Base-by-base conservation (phyloP, 2,329 filamentous ascomycete genomes). In the Escovopsis weberi region DNA sequence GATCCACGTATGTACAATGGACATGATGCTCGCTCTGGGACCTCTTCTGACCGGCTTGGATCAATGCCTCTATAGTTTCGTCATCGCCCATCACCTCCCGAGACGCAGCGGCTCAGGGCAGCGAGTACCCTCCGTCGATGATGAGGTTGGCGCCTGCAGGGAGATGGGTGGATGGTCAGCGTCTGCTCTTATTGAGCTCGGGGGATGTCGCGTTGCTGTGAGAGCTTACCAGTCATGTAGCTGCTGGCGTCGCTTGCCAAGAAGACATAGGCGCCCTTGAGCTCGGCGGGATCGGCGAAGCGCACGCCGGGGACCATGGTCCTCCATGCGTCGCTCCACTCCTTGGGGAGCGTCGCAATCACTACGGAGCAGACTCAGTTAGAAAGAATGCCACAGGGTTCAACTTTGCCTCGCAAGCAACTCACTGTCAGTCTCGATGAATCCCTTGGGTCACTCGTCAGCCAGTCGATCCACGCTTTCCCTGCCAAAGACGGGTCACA, bases 371-470 rank as follows among this genome's bases (percentile, higher is more conserved):
- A 23, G 23, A 23, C 4, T 26, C 18, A 23, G 18, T 11, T 38
- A 26, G 26, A 32, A 9, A 3, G 7, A 26, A 26, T 12, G 5
- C 4, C 12, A 28, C 2, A 38, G 19, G 36, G 26, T 11, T 11
- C 28, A 11, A 32, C 28, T 32, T 9, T 7, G 8, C 11, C 26
- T 37, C 35, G 6, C 35, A 19, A 26, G 15, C 10, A 2, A 12
- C 37, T 26, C 23, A 38, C 37, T 38, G 12, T 85, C 82, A 0
- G 82, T 87, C 43, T 72, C 70, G 50, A 87, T 85, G 57, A 85
- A 86, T 12, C 83, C 37, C 37, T 38, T 38, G 37, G 7, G 3
- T 12, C 37, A 38, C 23, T 23, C 23, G 23, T 23, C 6, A n/a
- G 15, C 18, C 12, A 6, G 9, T 34, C 9, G 5, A 34, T 34